Conservation (phyloP, 2,329 filamentous ascomycete genomes). For the Aspergillus piperis region DNA sequence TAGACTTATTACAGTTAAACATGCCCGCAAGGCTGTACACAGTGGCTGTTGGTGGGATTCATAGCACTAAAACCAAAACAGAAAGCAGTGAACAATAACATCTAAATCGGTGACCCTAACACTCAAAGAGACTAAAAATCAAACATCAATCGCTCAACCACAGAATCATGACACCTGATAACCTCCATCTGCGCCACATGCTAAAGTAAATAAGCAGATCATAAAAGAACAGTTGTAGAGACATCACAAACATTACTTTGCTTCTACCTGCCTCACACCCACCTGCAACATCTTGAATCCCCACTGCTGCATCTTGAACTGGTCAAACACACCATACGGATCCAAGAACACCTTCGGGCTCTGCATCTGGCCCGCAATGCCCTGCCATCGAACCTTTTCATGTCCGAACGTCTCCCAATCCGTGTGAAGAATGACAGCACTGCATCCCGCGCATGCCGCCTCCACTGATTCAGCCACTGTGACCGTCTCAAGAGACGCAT, state of each 20-base stretch:
- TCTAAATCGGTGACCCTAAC: too few relatives aligned
- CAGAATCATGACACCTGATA: too few relatives aligned
- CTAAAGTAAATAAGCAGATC: too few relatives aligned
- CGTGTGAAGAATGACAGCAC: slow-evolving; percentile 14
- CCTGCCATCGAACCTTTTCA: slow-evolving; percentile 13
- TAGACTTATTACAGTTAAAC: too few relatives aligned
- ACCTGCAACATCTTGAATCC: slow-evolving; percentile 18
- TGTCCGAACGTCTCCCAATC: slow-evolving; percentile 11
- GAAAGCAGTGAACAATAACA: too few relatives aligned
- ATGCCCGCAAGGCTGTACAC: too few relatives aligned
- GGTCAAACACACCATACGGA: slow-evolving; percentile 11
- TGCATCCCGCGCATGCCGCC: slow-evolving; percentile 13
- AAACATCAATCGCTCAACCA: too few relatives aligned
- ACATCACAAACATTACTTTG: neutral
- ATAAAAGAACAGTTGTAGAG: neutral
- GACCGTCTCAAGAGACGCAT: slow-evolving; percentile 8
- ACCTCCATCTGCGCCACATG: too few relatives aligned
- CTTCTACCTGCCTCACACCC: slow-evolving; percentile 7
- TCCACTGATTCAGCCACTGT: slow-evolving; percentile 12
- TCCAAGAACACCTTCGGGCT: slow-evolving; percentile 13
- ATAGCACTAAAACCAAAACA: too few relatives aligned
- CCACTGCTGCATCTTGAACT: slow-evolving; percentile 17
- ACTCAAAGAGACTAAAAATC: too few relatives aligned
- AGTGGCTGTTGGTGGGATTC: too few relatives aligned
- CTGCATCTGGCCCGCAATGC: slow-evolving; percentile 13